Evolutionary conservation across 306 rosid genomes (phyloP).

Genomic region (Oxytropis ochrocephala): DNA sequence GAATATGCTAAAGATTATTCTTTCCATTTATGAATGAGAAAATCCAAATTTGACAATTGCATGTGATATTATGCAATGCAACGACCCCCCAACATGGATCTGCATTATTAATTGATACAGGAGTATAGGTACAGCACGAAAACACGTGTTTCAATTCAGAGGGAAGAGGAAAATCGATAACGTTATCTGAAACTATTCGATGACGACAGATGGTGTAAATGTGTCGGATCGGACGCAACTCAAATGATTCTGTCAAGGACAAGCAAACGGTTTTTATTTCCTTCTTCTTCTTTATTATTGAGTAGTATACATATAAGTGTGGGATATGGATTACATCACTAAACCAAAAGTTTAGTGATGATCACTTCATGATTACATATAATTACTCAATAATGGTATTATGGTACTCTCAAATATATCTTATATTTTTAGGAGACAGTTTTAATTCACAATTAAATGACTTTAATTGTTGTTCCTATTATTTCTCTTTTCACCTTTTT

Average conservation of each 20-base stretch:
- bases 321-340: too few species aligned
- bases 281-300: too few species aligned
- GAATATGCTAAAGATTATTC: too few species aligned
- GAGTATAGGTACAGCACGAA: neutral
- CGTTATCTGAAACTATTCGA: conserved; percentile 5
- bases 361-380: too few species aligned
- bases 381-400: too few species aligned
- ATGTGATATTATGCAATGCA: neutral
- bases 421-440: too few species aligned
- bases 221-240: neutral
- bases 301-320: too few species aligned
- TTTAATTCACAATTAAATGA: too few species aligned
- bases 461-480: too few species aligned
- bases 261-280: neutral
- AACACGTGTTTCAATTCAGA: neutral
- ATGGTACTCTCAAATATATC: too few species aligned
- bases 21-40: neutral
- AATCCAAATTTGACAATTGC: neutral
- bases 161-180: conserved; percentile 41
- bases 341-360: too few species aligned
- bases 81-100: neutral
- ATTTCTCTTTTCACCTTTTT: too few species aligned
- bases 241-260: neutral
- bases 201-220: neutral
- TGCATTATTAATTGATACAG: neutral